Evolutionary conservation across 2,329 filamentous ascomycete genomes (phyloP).

Genomic region (Ophiostoma triangulosporum): DNA sequence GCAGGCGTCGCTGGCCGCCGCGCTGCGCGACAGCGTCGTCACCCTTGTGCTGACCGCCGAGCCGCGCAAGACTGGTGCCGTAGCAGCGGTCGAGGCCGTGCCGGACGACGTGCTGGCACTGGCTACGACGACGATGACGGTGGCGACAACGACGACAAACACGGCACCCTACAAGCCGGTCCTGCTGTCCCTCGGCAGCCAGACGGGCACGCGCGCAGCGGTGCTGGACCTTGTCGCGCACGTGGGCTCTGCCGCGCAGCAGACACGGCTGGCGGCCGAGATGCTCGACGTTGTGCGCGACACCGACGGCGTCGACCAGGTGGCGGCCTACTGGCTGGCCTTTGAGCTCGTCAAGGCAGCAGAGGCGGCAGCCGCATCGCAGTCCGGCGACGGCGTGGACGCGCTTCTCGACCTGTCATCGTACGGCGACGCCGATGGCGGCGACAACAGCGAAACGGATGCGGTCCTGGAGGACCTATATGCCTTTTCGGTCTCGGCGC

Average conservation of each 20-base stretch:
- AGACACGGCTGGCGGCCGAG: conserved; percentile 46
- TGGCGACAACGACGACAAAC: neutral
- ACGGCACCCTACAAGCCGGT: conserved; percentile 40
- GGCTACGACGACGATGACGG: neutral
- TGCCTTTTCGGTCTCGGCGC: conserved; percentile 48
- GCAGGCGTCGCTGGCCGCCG: conserved; percentile 51
- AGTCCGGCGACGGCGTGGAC: conserved; percentile 37
- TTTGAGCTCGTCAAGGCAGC: conserved; percentile 54
- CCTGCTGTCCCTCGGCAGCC: conserved; percentile 50
- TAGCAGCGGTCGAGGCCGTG: conserved; percentile 17
- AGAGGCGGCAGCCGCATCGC: no score
- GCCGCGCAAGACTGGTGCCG: conserved; percentile 20
- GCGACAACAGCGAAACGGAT: conserved; percentile 21
- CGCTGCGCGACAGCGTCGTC: conserved; percentile 61
- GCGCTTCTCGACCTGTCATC: conserved; percentile 45
- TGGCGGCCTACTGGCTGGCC: conserved; percentile 70
- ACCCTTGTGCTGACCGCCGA: conserved; percentile 24
- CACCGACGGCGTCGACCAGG: conserved; percentile 41
- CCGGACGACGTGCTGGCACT: conserved; percentile 14
- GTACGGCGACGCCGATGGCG: conserved; percentile 11
- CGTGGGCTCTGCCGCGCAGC: conserved; percentile 43
- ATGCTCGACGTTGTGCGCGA: conserved; percentile 52
- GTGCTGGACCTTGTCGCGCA: conserved; percentile 44
- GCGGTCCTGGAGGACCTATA: conserved; percentile 52
- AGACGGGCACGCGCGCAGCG: conserved; percentile 45